Evolutionary conservation across 257 asterid species (phyloP).

Genomic region (Nyctanthes arbortristis): DNA sequence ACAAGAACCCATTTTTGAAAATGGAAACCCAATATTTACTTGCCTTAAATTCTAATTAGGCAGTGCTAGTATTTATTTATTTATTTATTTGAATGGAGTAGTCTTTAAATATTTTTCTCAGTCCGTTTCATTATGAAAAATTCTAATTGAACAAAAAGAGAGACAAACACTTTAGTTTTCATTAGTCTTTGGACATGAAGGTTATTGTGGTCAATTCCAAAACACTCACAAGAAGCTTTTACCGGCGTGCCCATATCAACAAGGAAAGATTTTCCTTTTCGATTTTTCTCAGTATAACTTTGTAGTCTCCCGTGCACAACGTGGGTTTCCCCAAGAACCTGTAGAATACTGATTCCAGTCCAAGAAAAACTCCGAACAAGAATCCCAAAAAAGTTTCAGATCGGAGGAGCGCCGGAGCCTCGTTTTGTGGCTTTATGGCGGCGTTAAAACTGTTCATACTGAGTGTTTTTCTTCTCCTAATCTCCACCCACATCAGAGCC

Average conservation of each 20-base stretch:
- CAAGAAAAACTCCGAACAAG: not conserved
- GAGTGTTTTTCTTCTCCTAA: conserved; percentile 28
- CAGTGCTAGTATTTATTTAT: no score
- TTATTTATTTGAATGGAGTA: no score
- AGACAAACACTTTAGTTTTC: no score
- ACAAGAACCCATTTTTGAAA: no score
- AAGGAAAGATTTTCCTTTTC: no score
- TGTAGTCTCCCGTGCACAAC: conserved; percentile 19
- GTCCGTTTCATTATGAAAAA: no score
- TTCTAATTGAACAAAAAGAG: no score
- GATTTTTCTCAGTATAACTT: not conserved
- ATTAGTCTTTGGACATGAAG: conserved; percentile 1
- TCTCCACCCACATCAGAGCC: conserved; percentile 40
- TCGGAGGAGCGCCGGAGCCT: conserved; percentile 48
- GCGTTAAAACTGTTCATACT: conserved; percentile 34
- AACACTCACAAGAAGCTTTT: not conserved
- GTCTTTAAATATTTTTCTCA: no score
- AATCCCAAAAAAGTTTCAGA: conserved; percentile 9
- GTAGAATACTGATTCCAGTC: conserved; percentile 1
- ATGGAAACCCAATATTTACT: no score
- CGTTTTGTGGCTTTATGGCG: conserved; percentile 43
- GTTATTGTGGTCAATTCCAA: conserved; percentile 19
- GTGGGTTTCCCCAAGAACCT: conserved; percentile 26
- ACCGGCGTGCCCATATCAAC: not conserved
- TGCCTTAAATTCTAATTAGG: no score